Conservation (phyloP, 495 filamentous ascomycete genomes). For the Neurospora africana region DNA sequence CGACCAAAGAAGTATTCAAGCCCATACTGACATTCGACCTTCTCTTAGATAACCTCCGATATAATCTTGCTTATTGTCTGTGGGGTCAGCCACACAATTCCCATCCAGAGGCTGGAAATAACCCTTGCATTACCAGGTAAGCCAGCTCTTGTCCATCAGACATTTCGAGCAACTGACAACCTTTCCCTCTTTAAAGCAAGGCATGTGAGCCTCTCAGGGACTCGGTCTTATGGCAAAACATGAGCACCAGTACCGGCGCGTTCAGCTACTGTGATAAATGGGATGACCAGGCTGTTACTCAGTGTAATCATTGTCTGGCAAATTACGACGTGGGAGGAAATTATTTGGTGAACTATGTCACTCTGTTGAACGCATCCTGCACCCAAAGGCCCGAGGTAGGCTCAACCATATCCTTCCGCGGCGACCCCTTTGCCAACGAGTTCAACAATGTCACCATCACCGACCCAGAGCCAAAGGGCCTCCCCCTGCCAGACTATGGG, state of each 20-base stretch:
- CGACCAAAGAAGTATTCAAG: too few relatives aligned
- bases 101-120: constrained; percentile 4
- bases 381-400: constrained; percentile 28
- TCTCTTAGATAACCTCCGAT: constrained; percentile 35
- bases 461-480: constrained; percentile 22
- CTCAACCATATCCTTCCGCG: constrained; percentile 30
- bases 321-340: constrained; percentile 8
- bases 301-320: constrained; percentile 28
- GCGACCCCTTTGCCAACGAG: constrained; percentile 37
- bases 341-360: constrained; percentile 35
- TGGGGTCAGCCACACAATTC: constrained; percentile 18
- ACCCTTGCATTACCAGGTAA: constrained; percentile 33
- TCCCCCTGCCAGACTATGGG: constrained; percentile 20
- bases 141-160: neutral
- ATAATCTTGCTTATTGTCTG: constrained; percentile 30
- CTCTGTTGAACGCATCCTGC: constrained; percentile 38
- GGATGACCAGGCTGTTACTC: constrained; percentile 19
- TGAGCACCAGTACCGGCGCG: constrained; percentile 19
- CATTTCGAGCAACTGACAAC: constrained; percentile 4
- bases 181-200: constrained; percentile 13
- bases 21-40: neutral
- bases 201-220: constrained; percentile 28
- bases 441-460: constrained; percentile 28
- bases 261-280: constrained; percentile 34
- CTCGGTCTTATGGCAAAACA: constrained; percentile 27